Conservation (phyloP, 192 early-diverging fungal species). For the Podochytrium sp. region DNA sequence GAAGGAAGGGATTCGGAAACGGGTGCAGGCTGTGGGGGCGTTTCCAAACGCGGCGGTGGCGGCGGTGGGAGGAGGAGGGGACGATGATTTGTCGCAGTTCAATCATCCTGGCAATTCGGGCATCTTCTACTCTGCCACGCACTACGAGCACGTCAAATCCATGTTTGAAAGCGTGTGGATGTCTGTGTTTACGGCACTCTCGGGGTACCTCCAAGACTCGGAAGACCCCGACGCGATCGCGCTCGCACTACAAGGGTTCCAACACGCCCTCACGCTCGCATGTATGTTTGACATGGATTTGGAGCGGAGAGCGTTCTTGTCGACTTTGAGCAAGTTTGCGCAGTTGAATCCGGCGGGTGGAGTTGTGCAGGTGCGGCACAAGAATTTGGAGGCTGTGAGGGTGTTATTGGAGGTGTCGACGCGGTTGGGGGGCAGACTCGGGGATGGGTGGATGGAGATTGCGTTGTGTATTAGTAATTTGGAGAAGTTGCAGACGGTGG, state of each 20-base stretch:
- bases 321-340: slow-evolving; percentile 88
- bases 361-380: slow-evolving; percentile 74
- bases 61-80: slow-evolving; percentile 49
- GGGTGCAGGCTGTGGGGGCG: slow-evolving; percentile 44
- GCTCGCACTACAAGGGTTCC: slow-evolving; percentile 73
- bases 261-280: slow-evolving; percentile 75
- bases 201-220: slow-evolving; percentile 79
- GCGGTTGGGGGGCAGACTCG: slow-evolving; percentile 49
- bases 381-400: slow-evolving; percentile 91
- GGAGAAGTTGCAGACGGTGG: slow-evolving; percentile 80
- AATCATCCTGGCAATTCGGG: slow-evolving; percentile 44
- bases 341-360: slow-evolving; percentile 69
- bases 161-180: slow-evolving; percentile 95
- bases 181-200: slow-evolving; percentile 79
- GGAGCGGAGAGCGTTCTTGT: slow-evolving; percentile 86
- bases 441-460: slow-evolving; percentile 81
- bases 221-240: slow-evolving; percentile 71
- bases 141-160: slow-evolving; percentile 82
- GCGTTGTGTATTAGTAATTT: slow-evolving; percentile 84
- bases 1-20: slow-evolving; percentile 39
- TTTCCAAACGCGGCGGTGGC: slow-evolving; percentile 53
- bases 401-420: slow-evolving; percentile 79
- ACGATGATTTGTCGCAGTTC: slow-evolving; percentile 33
- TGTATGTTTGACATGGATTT: slow-evolving; percentile 92
- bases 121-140: slow-evolving; percentile 56